Base-by-base conservation (phyloP, 257 asterid genomes). In the Apocynum venetum region DNA sequence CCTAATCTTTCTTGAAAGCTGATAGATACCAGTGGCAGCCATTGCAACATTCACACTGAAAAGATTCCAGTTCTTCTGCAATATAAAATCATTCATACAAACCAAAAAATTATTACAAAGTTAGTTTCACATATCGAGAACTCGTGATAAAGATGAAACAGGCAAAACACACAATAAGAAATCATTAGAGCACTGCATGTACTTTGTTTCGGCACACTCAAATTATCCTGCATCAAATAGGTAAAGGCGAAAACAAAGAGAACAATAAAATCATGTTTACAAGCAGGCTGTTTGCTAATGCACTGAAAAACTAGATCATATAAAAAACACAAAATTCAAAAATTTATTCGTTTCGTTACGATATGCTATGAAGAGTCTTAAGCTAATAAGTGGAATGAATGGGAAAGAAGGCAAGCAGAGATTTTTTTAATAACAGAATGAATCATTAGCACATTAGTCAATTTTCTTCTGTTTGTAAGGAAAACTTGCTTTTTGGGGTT, bases 51-150 rank as follows among this genome's bases (percentile, higher is more conserved):
- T 93, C 48, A 92, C 98, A 63, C 97, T 92, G 72, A 93, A 87
- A 47, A 93, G 98, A 72, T 93, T 93, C 97, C 97, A 93, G 84
- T 93, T 93, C 68, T 88, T 93, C 97, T 93, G 97, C 91, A 57
- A 25, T 41, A 63, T 85, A 87, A 49, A 84, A 80, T 51, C 44
- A 75, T 75, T 51, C 15, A 61, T 36, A 61, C 31, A 25, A 25
- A 25, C 31, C 31, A 25, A 25, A 25, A 25, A 25, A 25, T 25
- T 25, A 25, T 25, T 25, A 25, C 31, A 35, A 36, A 64, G 4
- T 46, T 47, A 36, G 41, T 72, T 36, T 53, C 19, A 40, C 1
- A 51, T 25, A 67, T 53, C 77, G 71, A 76, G 48, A 43, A 46
- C 77, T 49, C 57, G 41, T 49, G 17, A 66, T 20, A 46, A 48